Evolutionary conservation across 2,329 filamentous ascomycete genomes (phyloP), one percentile per base, ranked within the genome.

Genomic region (Coniochaeta hoffmannii): DNA sequence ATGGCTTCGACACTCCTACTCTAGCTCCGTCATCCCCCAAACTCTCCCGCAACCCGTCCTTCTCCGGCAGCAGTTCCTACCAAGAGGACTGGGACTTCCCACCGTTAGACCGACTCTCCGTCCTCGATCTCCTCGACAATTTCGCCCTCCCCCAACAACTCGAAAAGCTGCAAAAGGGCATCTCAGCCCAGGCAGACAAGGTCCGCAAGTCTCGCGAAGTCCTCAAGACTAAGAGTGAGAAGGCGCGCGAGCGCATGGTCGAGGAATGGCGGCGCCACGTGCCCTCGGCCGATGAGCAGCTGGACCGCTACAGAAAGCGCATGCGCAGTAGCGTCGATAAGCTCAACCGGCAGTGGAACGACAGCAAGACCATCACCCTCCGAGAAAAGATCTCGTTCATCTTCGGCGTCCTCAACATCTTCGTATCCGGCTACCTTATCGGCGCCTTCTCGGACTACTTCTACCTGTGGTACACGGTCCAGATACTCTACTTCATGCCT

Each of bases 311-410:
- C 71, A 83, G 87, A 63, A 88, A 85, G 69, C 89, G 89, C 57
- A 94, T 97, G 90, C 87, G 87, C 61, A 80, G 82, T 52, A 90
- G 87, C 52, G 91, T 97, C n/a, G 92, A 97, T 64, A 88, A 90
- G 62, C 79, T 97, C 32, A 88, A 87, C 58, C 83, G 80, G 61
- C 85, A 85, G 65, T 99, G 93, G 92, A 94, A 89, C 67, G 89
- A 96, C 66, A 90, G 89, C 17, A 90, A 90, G 65, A 86, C 85
- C 9, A 91, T 99, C 63, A 97, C 91, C 1, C 72, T 89, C 52
- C 86, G 92, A 57, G 94, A 99, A 74, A 99, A 99, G 78, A 77
- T 95, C 51, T 92, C 93, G 6, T 99, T 99, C 71, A 97, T 99
- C 59, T 93, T 86, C 58, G 94, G 91, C 64, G 92, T 97, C 62